phyloP scores from a whole-genome alignment of 192 early-diverging fungal species.

The Ambispora gerdemannii region DNA sequence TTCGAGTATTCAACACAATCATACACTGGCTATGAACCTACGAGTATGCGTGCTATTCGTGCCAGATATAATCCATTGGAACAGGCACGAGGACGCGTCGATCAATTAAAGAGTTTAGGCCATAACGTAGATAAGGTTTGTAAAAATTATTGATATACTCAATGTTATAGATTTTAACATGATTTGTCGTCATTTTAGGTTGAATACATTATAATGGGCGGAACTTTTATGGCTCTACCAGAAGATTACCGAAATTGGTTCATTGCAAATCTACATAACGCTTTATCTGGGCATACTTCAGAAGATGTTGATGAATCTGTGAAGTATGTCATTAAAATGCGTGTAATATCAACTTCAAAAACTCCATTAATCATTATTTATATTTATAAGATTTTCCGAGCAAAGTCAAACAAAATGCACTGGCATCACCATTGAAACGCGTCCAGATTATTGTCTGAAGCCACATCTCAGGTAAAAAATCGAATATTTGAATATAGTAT shows the following conservation, averaged over 20 bases:
- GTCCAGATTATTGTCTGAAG: slow-evolving; percentile 97
- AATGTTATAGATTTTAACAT: too few relatives aligned
- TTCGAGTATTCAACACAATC: slow-evolving; percentile 99
- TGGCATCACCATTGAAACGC: slow-evolving; percentile 98
- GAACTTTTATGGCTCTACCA: slow-evolving; percentile 95
- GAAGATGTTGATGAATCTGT: slow-evolving; percentile 97
- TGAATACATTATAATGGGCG: slow-evolving; percentile 99
- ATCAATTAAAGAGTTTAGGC: slow-evolving; percentile 89
- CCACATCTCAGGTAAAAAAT: slow-evolving; percentile 82
- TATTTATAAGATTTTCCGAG: slow-evolving; percentile 72
- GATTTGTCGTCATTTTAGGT: slow-evolving; percentile 40
- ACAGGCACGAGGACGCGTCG: slow-evolving; percentile 89
- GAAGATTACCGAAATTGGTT: slow-evolving; percentile 99
- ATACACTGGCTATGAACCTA: slow-evolving; percentile 99
- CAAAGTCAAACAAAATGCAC: slow-evolving; percentile 96
- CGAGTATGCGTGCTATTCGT: slow-evolving; percentile 96
- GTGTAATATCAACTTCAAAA: not conserved
- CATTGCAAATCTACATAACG: slow-evolving; percentile 94
- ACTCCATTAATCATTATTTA: slow-evolving; percentile 1
- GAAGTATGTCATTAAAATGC: slow-evolving; percentile 41
- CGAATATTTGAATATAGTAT: too few relatives aligned
- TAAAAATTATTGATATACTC: not conserved
- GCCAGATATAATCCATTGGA: slow-evolving; percentile 98
- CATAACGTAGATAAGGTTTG: slow-evolving; percentile 88
- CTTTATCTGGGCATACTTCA: slow-evolving; percentile 87